Percentiles rank a stretch among this genome's conserved stretches.
These are phyloP conservation scores for Avena insularis DNA, from an alignment of 176 grass and related monocot species.

Conservation along the genomic window DNA sequence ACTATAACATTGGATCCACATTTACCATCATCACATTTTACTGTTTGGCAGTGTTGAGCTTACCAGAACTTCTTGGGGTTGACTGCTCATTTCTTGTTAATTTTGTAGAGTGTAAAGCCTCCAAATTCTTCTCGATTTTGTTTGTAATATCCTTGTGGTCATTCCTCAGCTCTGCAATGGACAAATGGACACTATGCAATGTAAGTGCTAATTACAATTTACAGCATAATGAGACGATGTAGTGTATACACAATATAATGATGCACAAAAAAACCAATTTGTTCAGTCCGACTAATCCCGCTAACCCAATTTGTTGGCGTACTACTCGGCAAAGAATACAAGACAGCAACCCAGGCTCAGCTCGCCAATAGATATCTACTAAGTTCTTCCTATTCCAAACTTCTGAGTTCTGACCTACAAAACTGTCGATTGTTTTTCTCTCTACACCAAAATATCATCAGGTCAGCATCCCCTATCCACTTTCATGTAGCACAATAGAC, in stretches of 20 bases:
- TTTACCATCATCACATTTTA: background rate
- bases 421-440: background rate
- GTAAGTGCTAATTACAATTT: background rate
- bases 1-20: background rate
- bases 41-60: background rate
- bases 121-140: slow-evolving; percentile 81
- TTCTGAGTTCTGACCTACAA: background rate
- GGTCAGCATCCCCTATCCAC: background rate
- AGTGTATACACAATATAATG: background rate
- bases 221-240: slow-evolving; percentile 11
- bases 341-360: background rate
- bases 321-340: background rate
- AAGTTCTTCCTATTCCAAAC: background rate
- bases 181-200: background rate
- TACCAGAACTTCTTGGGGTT: slow-evolving; percentile 52
- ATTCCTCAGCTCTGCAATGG: slow-evolving; percentile 65
- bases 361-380: background rate
- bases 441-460: background rate
- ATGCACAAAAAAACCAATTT: background rate
- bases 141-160: slow-evolving; percentile 82
- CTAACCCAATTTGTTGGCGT: background rate
- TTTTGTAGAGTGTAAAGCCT: slow-evolving; percentile 80
- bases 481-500: background rate
- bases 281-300: background rate
- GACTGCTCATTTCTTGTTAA: slow-evolving; percentile 51